These are phyloP conservation scores for Alternaria solani DNA, from an alignment of 2,329 filamentous ascomycete species.

Conservation along the genomic window DNA sequence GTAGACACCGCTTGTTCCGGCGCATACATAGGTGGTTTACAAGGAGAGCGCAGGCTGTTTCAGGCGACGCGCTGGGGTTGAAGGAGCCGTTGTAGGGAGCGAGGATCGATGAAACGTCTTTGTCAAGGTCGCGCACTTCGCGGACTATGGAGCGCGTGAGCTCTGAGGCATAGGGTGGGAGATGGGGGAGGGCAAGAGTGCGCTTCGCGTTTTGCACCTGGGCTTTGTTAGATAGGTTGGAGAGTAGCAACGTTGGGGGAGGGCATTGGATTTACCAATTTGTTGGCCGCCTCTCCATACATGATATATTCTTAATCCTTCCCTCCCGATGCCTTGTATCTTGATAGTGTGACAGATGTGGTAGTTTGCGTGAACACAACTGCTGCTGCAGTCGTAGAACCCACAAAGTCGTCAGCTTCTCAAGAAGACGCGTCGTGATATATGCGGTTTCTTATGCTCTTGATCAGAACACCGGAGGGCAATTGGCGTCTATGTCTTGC, in stretches of 20 bases:
- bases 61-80: conserved; percentile 82
- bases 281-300: conserved; percentile 89
- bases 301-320: conserved; percentile 56
- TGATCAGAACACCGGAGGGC: background rate
- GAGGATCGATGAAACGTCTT: conserved; percentile 80
- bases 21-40: conserved; percentile 96
- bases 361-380: background rate
- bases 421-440: background rate
- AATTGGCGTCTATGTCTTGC: background rate
- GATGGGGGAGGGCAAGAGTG: conserved; percentile 82
- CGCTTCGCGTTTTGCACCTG: conserved; percentile 96
- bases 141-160: conserved; percentile 85
- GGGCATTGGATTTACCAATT: conserved; percentile 68
- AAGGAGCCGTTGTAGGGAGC: conserved; percentile 86
- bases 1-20: conserved; percentile 91
- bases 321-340: background rate
- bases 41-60: conserved; percentile 84
- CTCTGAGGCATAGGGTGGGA: conserved; percentile 93
- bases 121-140: conserved; percentile 92
- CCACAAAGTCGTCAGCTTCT: background rate
- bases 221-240: background rate
- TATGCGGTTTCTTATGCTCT: background rate
- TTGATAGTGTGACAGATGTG: background rate
- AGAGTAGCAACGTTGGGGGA: background rate
- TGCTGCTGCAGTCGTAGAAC: background rate